Conservation (phyloP, 2,329 filamentous ascomycete species). For the Metarhizium sp. region DNA sequence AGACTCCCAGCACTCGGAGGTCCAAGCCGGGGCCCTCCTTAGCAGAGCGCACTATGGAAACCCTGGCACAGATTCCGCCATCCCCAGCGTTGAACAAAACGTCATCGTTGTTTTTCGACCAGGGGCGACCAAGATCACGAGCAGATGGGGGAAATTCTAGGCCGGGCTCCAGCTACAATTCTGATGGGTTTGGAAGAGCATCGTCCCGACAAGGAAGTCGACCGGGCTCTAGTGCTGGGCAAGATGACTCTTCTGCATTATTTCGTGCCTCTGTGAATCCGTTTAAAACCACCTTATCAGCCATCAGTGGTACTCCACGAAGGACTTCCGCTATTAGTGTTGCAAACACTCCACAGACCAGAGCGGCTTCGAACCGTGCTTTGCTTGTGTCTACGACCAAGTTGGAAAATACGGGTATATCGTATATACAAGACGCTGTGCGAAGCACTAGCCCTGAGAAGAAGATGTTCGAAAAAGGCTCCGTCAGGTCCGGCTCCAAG, state of each 20-base stretch:
- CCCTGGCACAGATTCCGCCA: slow-evolving; percentile 65
- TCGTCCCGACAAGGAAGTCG: slow-evolving; percentile 42
- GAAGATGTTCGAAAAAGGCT: slow-evolving; percentile 12
- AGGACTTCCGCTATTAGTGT: slow-evolving; percentile 12
- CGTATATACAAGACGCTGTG: slow-evolving; percentile 12
- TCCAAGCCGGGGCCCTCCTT: slow-evolving; percentile 46
- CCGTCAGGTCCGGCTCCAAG: slow-evolving; percentile 35
- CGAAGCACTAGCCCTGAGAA: slow-evolving; percentile 32
- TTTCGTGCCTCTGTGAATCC: slow-evolving; percentile 34
- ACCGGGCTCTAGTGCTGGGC: slow-evolving; percentile 45
- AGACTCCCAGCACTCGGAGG: slow-evolving; percentile 13
- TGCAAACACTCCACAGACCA: slow-evolving; percentile 15
- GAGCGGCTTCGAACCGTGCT: slow-evolving; percentile 14
- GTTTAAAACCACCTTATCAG: slow-evolving; percentile 32
- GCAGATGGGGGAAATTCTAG: slow-evolving; percentile 36
- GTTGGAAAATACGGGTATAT: slow-evolving; percentile 16
- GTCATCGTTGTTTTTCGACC: slow-evolving; percentile 63
- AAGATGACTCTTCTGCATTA: slow-evolving; percentile 27
- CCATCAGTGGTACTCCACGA: slow-evolving; percentile 36
- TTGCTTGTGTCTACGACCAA: slow-evolving; percentile 13
- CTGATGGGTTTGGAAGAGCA: slow-evolving; percentile 45
- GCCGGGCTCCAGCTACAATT: slow-evolving; percentile 52
- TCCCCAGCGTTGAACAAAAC: slow-evolving; percentile 63
- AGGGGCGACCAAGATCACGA: slow-evolving; percentile 45
- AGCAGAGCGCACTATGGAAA: slow-evolving; percentile 79